Percentiles rank a stretch among this genome's conserved stretches.
These are phyloP conservation scores for Heliocybe sulcata DNA, from an alignment of 1,284 basidiomycete genomes.

Conservation along the genomic window DNA sequence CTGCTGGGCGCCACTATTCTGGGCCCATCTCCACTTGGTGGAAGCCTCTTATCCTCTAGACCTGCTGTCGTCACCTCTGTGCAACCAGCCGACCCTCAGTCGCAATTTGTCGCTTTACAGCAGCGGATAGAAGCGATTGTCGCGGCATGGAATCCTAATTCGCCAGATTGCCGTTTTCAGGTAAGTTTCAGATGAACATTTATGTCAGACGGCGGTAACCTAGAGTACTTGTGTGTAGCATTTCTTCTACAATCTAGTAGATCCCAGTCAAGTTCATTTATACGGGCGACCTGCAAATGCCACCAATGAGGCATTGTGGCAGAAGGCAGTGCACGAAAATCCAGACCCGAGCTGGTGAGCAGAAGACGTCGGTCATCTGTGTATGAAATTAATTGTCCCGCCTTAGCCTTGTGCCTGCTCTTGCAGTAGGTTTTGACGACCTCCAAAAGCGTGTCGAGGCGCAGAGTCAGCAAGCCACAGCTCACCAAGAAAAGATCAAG, in stretches of 20 bases:
- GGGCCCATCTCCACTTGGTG: slow-evolving; percentile 14
- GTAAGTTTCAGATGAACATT: slow-evolving; percentile 31
- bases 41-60: slow-evolving; percentile 20
- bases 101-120: slow-evolving; percentile 48
- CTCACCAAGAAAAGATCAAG: slow-evolving; percentile 47
- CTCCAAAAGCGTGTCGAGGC: slow-evolving; percentile 76
- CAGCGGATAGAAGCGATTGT: slow-evolving; percentile 63
- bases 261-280: slow-evolving; percentile 58
- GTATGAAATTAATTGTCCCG: slow-evolving; percentile 2
- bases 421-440: slow-evolving; percentile 80
- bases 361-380: not conserved
- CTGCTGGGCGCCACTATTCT: slow-evolving; percentile 15
- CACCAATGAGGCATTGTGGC: slow-evolving; percentile 72
- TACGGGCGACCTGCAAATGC: slow-evolving; percentile 75
- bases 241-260: slow-evolving; percentile 84
- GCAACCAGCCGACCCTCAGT: slow-evolving; percentile 49
- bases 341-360: slow-evolving; percentile 75
- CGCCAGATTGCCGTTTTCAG: slow-evolving; percentile 76
- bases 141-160: slow-evolving; percentile 67
- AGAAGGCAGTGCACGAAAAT: slow-evolving; percentile 75
- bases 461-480: slow-evolving; percentile 62
- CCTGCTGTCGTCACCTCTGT: slow-evolving; percentile 27
- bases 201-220: not conserved
- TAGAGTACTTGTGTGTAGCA: slow-evolving; percentile 39
- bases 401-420: slow-evolving; percentile 71